Percentiles rank a stretch among this genome's conserved stretches.
Evolutionary conservation across 352 stramenopile species (phyloP).

Genomic region (Thalassiosira hispida): DNA sequence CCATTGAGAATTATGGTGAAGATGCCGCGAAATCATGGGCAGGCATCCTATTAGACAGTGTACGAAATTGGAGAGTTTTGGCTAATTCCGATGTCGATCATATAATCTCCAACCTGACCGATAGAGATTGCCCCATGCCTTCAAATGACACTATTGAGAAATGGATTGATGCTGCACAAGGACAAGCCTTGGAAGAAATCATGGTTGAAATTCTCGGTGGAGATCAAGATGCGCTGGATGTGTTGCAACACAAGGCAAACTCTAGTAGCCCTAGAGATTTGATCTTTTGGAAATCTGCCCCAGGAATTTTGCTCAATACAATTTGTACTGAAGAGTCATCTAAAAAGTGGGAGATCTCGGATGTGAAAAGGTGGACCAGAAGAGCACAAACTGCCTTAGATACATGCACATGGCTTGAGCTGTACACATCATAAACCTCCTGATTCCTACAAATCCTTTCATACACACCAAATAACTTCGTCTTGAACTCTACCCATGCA

Average conservation of each 20-base stretch:
- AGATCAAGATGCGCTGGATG: conserved; percentile 64
- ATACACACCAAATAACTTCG: neutral
- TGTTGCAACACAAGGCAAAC: conserved; percentile 54
- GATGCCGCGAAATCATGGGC: conserved; percentile 24
- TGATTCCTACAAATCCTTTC: neutral
- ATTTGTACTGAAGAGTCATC: conserved; percentile 5
- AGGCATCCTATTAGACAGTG: conserved; percentile 31
- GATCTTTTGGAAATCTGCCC: conserved; percentile 57
- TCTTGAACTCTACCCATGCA: neutral
- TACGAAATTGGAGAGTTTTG: conserved; percentile 80
- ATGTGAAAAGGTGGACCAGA: conserved; percentile 40
- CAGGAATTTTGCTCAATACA: conserved; percentile 57
- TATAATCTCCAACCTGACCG: conserved; percentile 13
- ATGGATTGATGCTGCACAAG: conserved; percentile 74
- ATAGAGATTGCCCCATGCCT: conserved; percentile 4
- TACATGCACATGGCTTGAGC: conserved; percentile 34
- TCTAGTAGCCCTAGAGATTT: conserved; percentile 77
- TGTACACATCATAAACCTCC: conserved; percentile 20
- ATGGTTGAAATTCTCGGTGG: conserved; percentile 81
- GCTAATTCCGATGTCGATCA: conserved; percentile 57
- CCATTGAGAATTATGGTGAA: conserved; percentile 19
- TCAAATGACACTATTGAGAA: conserved; percentile 25
- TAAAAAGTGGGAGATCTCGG: conserved; percentile 22
- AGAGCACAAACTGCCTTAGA: conserved; percentile 29
- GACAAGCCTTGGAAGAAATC: conserved; percentile 74